Conservation (phyloP, 805 yeast species). For the Clavispora asparagi region DNA sequence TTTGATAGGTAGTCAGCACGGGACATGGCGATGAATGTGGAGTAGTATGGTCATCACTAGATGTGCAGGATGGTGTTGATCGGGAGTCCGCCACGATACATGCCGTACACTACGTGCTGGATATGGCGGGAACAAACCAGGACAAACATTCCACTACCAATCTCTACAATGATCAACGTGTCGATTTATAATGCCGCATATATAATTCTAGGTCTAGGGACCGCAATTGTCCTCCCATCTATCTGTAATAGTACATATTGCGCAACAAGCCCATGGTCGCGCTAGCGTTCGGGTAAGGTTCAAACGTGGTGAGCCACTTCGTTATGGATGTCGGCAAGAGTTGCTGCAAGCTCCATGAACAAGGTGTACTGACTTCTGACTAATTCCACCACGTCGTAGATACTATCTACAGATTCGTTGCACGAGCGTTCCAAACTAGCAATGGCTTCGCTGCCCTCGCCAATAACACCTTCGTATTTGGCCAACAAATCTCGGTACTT, state of each 20-base stretch:
- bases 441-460: constrained; percentile 53
- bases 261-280: neutral
- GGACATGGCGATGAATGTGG: constrained; percentile 5
- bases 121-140: too few relatives aligned
- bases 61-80: neutral
- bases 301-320: constrained; percentile 18
- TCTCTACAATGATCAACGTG: neutral
- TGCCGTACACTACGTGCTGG: too few relatives aligned
- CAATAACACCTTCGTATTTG: constrained; percentile 59
- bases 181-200: neutral
- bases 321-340: constrained; percentile 63
- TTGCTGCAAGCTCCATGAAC: constrained; percentile 72
- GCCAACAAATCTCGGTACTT: constrained; percentile 43
- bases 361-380: constrained; percentile 63
- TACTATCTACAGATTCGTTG: constrained; percentile 36
- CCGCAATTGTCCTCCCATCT: neutral
- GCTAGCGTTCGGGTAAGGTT: constrained; percentile 29
- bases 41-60: neutral
- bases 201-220: neutral
- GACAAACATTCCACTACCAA: too few relatives aligned
- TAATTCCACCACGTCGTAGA: constrained; percentile 49
- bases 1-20: constrained; percentile 31
- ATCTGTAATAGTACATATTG: neutral
- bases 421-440: constrained; percentile 37
- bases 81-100: too few relatives aligned